Percentiles rank a stretch among this genome's conserved stretches.
Conservation (phyloP, 306 rosid species). For the Oemleria cerasiformis region DNA sequence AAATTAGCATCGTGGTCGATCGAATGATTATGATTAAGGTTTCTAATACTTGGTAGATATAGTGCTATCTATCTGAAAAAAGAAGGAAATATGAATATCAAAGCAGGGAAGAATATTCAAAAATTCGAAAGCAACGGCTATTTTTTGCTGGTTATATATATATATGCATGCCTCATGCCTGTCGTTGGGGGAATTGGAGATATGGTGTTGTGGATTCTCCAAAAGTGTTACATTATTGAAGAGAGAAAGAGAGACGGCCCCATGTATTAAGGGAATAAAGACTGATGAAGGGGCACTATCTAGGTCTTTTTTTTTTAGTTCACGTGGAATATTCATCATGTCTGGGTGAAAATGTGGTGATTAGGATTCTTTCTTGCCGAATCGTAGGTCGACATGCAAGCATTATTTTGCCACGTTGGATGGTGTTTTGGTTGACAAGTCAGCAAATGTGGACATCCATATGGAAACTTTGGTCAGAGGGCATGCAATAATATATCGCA, state of each 20-base stretch:
- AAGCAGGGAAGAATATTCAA: constrained; percentile 32
- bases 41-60: too few species aligned
- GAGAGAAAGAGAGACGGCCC: constrained; percentile 36
- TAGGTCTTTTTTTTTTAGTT: constrained; percentile 35
- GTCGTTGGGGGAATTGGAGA: constrained; percentile 34
- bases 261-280: constrained; percentile 38
- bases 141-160: constrained; percentile 17
- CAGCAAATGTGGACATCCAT: constrained; percentile 26
- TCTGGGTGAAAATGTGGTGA: constrained; percentile 36
- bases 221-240: constrained; percentile 49
- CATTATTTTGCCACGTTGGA: constrained; percentile 15
- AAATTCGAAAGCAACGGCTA: constrained; percentile 47
- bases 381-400: constrained; percentile 39
- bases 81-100: background rate
- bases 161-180: background rate
- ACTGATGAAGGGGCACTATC: constrained; percentile 34
- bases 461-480: background rate
- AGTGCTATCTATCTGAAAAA: background rate
- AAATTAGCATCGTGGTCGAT: background rate
- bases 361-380: constrained; percentile 66
- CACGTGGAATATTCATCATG: constrained; percentile 49
- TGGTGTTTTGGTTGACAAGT: constrained; percentile 28
- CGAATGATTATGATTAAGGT: background rate
- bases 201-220: constrained; percentile 49
- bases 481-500: background rate